Evolutionary conservation across 305 asterid genomes (phyloP).

Genomic region (Fraxinus dipetala): DNA sequence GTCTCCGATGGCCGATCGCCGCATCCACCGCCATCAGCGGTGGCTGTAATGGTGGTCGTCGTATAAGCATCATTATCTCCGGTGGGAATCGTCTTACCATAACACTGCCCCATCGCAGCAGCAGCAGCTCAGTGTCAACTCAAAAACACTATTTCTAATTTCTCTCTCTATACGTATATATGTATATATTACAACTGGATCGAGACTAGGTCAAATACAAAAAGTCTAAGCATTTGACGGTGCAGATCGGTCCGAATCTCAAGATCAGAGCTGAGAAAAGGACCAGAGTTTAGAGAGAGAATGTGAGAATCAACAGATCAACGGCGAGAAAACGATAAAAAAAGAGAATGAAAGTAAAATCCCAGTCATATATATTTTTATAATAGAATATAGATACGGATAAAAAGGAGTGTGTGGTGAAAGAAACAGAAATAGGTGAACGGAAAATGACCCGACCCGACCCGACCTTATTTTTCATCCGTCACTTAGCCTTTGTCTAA

Average conservation of each 20-base stretch:
- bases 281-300: not conserved
- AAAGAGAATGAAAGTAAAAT: conserved; percentile 18
- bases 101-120: conserved; percentile 84
- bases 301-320: not conserved
- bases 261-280: not conserved
- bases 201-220: conserved; percentile 17
- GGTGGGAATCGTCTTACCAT: conserved; percentile 84
- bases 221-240: conserved; percentile 12
- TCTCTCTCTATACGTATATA: conserved; percentile 19
- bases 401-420: not conserved
- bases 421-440: not conserved
- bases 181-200: not conserved
- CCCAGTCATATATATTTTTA: not conserved
- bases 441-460: not conserved
- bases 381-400: not conserved
- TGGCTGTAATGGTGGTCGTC: conserved; percentile 36
- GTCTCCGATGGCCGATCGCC: conserved; percentile 28
- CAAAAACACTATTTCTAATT: conserved; percentile 8
- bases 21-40: conserved; percentile 22
- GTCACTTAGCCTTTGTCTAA: not conserved
- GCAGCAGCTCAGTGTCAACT: conserved; percentile 34
- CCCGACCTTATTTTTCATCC: not conserved
- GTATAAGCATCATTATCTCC: conserved; percentile 43
- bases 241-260: not conserved
- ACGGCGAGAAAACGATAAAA: conserved; percentile 34